phyloP scores from a whole-genome alignment of 257 asterid genomes.

The Echites panduratus region DNA sequence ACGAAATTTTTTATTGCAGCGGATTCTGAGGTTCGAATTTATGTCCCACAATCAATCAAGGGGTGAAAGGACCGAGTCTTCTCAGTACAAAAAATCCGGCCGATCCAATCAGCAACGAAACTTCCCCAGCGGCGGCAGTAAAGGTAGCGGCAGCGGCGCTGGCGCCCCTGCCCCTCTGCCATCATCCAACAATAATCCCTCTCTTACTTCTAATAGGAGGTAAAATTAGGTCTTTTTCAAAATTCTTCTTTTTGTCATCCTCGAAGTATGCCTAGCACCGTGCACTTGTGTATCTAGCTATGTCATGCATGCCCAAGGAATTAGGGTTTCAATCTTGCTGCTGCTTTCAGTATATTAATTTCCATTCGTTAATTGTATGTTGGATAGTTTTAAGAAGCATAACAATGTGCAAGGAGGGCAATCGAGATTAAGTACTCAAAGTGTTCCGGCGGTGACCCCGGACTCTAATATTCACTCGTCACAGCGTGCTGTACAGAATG shows the following conservation, averaged over 20 bases:
- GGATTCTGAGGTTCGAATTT: constrained; percentile 30
- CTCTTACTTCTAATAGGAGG: constrained; percentile 28
- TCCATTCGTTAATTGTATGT: neutral
- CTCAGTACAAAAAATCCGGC: constrained; percentile 29
- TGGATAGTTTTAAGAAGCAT: constrained; percentile 46
- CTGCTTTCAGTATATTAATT: neutral
- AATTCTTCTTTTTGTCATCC: neutral
- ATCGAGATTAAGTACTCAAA: constrained; percentile 31
- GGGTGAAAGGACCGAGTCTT: constrained; percentile 35
- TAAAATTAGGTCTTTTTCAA: constrained; percentile 11
- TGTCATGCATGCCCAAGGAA: constrained; percentile 1
- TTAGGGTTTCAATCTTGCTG: constrained; percentile 17
- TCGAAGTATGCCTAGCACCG: neutral
- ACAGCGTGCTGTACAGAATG: constrained; percentile 44
- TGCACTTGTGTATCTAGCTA: neutral
- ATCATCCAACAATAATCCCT: constrained; percentile 7
- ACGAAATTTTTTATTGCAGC: constrained; percentile 13
- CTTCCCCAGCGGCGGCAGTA: constrained; percentile 24
- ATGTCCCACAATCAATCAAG: constrained; percentile 45
- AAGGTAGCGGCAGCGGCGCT: constrained; percentile 28
- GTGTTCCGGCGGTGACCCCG: constrained; percentile 25
- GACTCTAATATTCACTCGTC: constrained; percentile 34
- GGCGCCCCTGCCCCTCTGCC: constrained; percentile 34
- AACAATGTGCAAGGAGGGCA: constrained; percentile 56
- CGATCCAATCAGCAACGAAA: constrained; percentile 33